These are phyloP conservation scores for Annulohypoxylon truncatum DNA, from an alignment of 2,329 filamentous ascomycete species.

Conservation along the genomic window DNA sequence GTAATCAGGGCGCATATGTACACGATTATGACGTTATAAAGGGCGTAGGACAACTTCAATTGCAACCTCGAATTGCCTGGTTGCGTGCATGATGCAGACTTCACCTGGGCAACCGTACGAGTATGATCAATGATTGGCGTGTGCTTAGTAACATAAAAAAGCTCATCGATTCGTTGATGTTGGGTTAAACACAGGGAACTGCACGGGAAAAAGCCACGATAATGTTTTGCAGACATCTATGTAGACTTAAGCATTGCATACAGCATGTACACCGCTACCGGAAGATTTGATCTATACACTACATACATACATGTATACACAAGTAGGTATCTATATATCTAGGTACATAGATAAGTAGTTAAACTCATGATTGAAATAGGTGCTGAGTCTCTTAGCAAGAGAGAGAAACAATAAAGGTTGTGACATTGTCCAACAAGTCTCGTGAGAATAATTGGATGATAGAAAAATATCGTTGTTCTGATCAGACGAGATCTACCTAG, in stretches of 20 bases:
- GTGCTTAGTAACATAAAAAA: not conserved
- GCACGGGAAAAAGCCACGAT: not conserved
- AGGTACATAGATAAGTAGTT: not conserved
- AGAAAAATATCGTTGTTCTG: constrained; percentile 4
- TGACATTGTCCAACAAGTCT: not conserved
- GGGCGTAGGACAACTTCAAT: constrained; percentile 25
- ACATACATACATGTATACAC: not conserved
- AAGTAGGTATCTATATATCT: no score
- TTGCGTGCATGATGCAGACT: constrained; percentile 31
- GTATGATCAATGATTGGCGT: not conserved
- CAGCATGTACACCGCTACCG: not conserved
- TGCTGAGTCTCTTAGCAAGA: not conserved
- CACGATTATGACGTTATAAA: constrained; percentile 34
- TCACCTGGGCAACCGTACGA: constrained; percentile 10
- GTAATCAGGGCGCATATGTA: constrained; percentile 21
- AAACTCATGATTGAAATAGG: no score
- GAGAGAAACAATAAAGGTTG: not conserved
- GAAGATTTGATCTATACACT: not conserved
- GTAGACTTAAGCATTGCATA: not conserved
- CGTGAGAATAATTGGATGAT: not conserved
- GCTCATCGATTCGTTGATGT: not conserved
- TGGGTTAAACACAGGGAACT: not conserved
- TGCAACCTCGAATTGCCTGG: constrained; percentile 21
- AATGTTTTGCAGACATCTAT: not conserved
- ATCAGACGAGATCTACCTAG: not conserved